Conservation (phyloP, 257 asterid genomes). For the Anisodus tanguticus region DNA sequence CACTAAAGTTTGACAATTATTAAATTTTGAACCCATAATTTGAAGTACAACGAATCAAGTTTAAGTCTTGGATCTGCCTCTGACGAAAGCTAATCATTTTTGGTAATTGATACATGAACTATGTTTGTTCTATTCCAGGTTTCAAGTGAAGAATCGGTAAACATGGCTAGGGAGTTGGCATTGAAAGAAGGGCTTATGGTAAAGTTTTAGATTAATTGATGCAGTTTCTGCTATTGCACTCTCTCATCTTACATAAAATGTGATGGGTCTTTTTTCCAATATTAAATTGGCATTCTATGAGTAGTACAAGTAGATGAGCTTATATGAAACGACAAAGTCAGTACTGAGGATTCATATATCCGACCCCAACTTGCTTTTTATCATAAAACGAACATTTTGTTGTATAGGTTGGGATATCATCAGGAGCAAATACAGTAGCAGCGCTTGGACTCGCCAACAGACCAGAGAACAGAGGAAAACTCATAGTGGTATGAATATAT, state of each 20-base stretch:
- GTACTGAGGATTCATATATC: background rate
- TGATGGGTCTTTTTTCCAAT: background rate
- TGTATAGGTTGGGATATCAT: constrained; percentile 88
- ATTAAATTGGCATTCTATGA: background rate
- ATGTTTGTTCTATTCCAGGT: constrained; percentile 55
- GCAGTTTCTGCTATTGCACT: background rate
- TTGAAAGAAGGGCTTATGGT: constrained; percentile 94
- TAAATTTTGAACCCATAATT: background rate
- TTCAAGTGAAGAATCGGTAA: constrained; percentile 87
- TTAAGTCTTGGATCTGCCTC: background rate
- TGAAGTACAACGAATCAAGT: background rate
- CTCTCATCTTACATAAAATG: background rate
- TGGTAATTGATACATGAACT: background rate
- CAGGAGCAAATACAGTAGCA: constrained; percentile 96
- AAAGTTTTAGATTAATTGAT: background rate
- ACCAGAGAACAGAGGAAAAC: constrained; percentile 94
- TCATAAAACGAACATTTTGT: background rate
- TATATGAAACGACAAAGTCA: background rate
- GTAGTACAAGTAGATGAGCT: background rate
- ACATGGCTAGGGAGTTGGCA: constrained; percentile 90
- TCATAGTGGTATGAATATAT: constrained; percentile 74
- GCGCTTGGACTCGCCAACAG: constrained; percentile 80
- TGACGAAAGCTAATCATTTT: background rate
- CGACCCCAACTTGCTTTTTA: background rate
- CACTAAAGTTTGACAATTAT: too few relatives aligned